Evolutionary conservation across 2,329 filamentous ascomycete species (phyloP).

Genomic region (Colletotrichum melonis): DNA sequence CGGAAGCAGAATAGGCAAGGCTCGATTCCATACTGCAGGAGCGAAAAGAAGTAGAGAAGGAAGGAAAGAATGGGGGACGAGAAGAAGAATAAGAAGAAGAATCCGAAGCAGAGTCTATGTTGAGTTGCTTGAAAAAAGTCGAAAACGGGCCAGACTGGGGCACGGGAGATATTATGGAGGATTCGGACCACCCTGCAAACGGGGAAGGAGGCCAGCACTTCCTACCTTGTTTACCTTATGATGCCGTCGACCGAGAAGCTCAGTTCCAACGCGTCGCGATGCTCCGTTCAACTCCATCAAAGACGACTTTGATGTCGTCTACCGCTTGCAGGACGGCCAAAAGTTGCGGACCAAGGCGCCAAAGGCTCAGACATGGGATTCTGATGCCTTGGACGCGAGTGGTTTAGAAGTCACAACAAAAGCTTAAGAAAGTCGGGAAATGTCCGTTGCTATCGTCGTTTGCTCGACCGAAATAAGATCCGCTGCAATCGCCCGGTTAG

Average conservation of each 20-base stretch:
- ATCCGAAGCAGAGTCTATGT: background rate
- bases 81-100: background rate
- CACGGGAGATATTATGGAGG: background rate
- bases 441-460: constrained; percentile 33
- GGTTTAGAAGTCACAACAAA: constrained; percentile 2
- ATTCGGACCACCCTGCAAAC: constrained; percentile 27
- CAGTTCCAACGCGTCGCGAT: constrained; percentile 12
- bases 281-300: background rate
- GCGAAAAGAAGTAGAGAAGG: background rate
- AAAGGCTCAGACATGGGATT: constrained; percentile 26
- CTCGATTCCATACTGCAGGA: constrained; percentile 25
- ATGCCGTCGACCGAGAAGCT: constrained; percentile 29
- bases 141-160: constrained; percentile 5
- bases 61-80: background rate
- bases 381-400: constrained; percentile 22
- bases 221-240: constrained; percentile 4
- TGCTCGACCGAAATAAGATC: constrained; percentile 35
- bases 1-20: constrained; percentile 22
- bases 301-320: constrained; percentile 23
- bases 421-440: background rate
- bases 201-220: constrained; percentile 20
- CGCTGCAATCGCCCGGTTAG: constrained; percentile 34
- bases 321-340: constrained; percentile 6
- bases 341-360: constrained; percentile 14
- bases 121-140: background rate